Evolutionary conservation across 176 grass and related monocot species (phyloP).

Genomic region (Stipa capillata): DNA sequence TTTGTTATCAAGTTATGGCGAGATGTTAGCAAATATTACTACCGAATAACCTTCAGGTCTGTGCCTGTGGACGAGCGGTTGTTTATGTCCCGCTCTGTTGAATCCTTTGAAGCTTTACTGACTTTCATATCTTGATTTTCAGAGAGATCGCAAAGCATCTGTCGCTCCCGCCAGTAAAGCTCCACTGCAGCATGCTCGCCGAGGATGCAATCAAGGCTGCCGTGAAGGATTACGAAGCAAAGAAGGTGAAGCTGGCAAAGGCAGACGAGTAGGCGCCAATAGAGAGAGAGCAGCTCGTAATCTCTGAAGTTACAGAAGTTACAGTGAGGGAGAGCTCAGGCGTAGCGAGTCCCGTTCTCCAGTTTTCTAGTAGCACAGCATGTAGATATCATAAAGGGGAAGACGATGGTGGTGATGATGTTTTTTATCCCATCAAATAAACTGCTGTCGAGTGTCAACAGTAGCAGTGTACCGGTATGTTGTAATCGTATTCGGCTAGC

Average conservation of each 20-base stretch:
- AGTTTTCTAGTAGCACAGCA: background rate
- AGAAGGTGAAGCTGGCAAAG: constrained; percentile 39
- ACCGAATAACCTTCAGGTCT: too few relatives aligned
- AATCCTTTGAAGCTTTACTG: background rate
- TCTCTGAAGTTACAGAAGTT: background rate
- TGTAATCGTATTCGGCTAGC: background rate
- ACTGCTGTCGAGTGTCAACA: background rate
- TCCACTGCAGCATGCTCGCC: constrained; percentile 95
- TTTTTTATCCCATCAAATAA: background rate
- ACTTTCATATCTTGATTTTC: background rate
- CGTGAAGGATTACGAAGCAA: constrained; percentile 71
- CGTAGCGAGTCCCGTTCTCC: background rate
- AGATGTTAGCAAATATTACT: background rate
- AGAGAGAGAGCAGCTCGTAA: background rate
- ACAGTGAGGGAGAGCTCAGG: background rate
- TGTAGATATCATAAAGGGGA: background rate
- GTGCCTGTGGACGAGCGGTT: background rate
- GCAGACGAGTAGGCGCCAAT: background rate
- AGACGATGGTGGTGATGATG: background rate
- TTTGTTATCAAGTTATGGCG: background rate
- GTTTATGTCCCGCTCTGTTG: background rate
- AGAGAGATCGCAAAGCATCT: constrained; percentile 83
- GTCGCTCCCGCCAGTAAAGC: constrained; percentile 74
- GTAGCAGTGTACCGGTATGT: background rate
- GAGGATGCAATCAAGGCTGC: constrained; percentile 91